Percentiles rank a stretch among this genome's conserved stretches.
phyloP scores from a whole-genome alignment of 495 filamentous ascomycete genomes.

The Penicillium egyptiacum region DNA sequence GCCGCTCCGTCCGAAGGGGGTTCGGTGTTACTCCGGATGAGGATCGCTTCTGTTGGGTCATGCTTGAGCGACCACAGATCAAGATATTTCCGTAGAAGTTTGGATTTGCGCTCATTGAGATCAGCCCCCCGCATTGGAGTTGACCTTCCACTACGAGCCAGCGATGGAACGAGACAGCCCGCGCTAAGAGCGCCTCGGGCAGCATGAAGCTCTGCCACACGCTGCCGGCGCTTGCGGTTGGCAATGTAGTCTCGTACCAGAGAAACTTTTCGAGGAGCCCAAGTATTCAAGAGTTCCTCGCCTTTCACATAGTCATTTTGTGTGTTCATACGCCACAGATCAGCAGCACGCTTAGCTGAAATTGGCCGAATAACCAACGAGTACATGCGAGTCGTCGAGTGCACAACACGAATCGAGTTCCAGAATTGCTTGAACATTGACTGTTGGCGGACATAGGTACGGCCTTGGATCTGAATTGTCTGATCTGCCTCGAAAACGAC shows the following conservation, averaged over 20 bases:
- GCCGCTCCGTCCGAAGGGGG: slow-evolving; percentile 70
- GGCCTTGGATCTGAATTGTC: slow-evolving; percentile 77
- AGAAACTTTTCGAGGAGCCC: slow-evolving; percentile 86
- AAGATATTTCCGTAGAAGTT: slow-evolving; percentile 69
- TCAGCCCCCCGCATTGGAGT: slow-evolving; percentile 46
- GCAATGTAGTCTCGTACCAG: slow-evolving; percentile 80
- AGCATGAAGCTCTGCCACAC: slow-evolving; percentile 76
- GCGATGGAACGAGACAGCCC: slow-evolving; percentile 37
- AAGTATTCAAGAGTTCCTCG: slow-evolving; percentile 78
- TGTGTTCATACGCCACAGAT: slow-evolving; percentile 97
- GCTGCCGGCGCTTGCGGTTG: slow-evolving; percentile 65
- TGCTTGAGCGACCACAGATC: slow-evolving; percentile 76
- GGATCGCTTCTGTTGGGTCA: slow-evolving; percentile 69
- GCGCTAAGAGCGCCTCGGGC: slow-evolving; percentile 67
- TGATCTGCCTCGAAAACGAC: slow-evolving; percentile 82
- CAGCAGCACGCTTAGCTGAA: slow-evolving; percentile 84
- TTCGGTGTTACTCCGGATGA: slow-evolving; percentile 71
- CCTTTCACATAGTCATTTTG: slow-evolving; percentile 92
- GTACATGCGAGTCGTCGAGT: slow-evolving; percentile 82
- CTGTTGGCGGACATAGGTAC: slow-evolving; percentile 78
- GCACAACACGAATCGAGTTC: slow-evolving; percentile 80
- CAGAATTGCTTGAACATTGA: slow-evolving; percentile 86
- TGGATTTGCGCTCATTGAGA: slow-evolving; percentile 53
- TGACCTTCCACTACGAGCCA: slow-evolving; percentile 39
- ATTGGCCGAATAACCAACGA: slow-evolving; percentile 80